Evolutionary conservation across 2,329 filamentous ascomycete species (phyloP), one percentile per base, ranked within the genome.

Genomic region (Epichloe festucae): DNA sequence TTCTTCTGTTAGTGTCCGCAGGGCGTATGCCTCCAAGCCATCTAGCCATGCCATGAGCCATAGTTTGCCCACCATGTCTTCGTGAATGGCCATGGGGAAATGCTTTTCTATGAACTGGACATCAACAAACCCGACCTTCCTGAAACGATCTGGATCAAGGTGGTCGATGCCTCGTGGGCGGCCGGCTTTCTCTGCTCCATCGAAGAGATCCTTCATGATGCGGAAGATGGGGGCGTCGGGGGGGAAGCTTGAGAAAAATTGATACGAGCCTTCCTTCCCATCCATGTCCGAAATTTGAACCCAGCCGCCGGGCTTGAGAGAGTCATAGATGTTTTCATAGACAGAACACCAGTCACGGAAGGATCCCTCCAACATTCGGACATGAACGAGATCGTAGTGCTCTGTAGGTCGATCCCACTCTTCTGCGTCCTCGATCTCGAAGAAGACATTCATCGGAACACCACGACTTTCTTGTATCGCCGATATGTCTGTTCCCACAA

Each of bases 381-480:
- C 65, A 58, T 82, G 78, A 31, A 82, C 70, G 12, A 82, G 63
- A 59, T 82, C 78, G 55, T 78, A 76, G 12, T 70, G 63, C 58
- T 79, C 65, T 3, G 70, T 62, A 4, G 72, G 70, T 14, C 75
- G 72, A 53, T 78, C 74, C 78, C 78, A 81, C 42, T 79, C 76
- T 60, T 80, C 76, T 45, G 77, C 78, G 57, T 81, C 75, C 56
- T 81, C 77, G 5, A 81, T 70, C 62, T 80, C 76, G 64, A 79
- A 81, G 57, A 75, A 78, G 40, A 79, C 72, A 54, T 81, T 81
- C 59, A 74, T 73, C 5, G 78, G 78, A 6, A 77, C 75, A 36
- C 73, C 72, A 19, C 70, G 71, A n/a, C 74, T 74, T 56, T 79
- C 77, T 17, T 67, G 67, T 47, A 80, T 77, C 53, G 78, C 76